Evolutionary conservation across 306 rosid species (phyloP).

Genomic region (Leucaena leucocephala): DNA sequence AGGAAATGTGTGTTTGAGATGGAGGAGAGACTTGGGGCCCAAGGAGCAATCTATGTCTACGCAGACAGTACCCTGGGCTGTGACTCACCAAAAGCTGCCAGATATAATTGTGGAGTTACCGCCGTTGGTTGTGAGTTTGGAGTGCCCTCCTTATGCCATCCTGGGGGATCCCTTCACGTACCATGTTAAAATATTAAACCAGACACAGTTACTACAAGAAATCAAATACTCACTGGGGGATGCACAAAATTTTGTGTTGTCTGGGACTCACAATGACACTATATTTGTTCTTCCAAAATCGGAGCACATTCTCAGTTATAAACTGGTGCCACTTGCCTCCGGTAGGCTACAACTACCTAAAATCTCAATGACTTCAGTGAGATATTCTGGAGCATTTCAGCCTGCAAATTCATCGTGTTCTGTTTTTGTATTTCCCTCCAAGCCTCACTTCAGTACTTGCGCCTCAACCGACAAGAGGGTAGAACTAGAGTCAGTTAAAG

Average conservation of each 20-base stretch:
- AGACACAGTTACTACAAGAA: slow-evolving; percentile 80
- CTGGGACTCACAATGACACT: slow-evolving; percentile 82
- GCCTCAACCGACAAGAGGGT: slow-evolving; percentile 44
- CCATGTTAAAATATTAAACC: slow-evolving; percentile 67
- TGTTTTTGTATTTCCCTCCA: slow-evolving; percentile 79
- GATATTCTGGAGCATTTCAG: slow-evolving; percentile 82
- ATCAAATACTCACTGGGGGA: slow-evolving; percentile 77
- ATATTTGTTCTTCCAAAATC: slow-evolving; percentile 80
- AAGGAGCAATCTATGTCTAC: slow-evolving; percentile 52
- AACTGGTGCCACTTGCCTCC: slow-evolving; percentile 87
- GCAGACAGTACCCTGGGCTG: slow-evolving; percentile 46
- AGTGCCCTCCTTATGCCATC: slow-evolving; percentile 83
- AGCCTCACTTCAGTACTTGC: slow-evolving; percentile 68
- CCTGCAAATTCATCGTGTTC: slow-evolving; percentile 54
- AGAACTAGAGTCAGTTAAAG: slow-evolving; percentile 51
- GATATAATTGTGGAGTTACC: slow-evolving; percentile 69
- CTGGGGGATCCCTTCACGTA: slow-evolving; percentile 88
- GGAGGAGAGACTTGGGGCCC: slow-evolving; percentile 73
- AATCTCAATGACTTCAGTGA: slow-evolving; percentile 70
- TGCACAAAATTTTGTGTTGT: slow-evolving; percentile 81
- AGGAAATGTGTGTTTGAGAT: slow-evolving; percentile 74
- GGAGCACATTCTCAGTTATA: slow-evolving; percentile 73
- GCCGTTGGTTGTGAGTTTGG: slow-evolving; percentile 78
- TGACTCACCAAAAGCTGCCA: slow-evolving; percentile 67
- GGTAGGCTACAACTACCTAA: slow-evolving; percentile 81